A percentile compares a stretch with the other conserved stretches of the same genome.
phyloP scores from a whole-genome alignment of 129 eudicot species.

The Scalesia atractyloides region DNA sequence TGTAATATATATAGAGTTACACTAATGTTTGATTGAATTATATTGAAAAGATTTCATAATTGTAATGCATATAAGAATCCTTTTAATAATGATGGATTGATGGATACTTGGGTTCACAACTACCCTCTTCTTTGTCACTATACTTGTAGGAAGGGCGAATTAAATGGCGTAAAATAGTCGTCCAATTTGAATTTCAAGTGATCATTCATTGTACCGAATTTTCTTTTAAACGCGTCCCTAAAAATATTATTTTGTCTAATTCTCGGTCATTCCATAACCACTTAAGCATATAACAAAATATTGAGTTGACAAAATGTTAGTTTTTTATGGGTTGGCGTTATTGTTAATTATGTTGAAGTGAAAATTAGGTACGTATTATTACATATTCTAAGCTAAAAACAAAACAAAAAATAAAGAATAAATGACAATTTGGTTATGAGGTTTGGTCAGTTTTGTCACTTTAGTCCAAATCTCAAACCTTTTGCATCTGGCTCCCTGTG shows the following conservation, averaged over 20 bases:
- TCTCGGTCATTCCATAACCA: neutral
- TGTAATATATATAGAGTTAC: too few species aligned
- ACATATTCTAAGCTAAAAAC: too few species aligned
- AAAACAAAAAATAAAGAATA: too few species aligned
- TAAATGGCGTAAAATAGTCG: neutral
- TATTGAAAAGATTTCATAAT: neutral
- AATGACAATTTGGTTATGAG: too few species aligned
- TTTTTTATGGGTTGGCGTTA: neutral
- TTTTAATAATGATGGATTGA: neutral
- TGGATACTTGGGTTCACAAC: neutral
- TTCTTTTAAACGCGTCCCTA: neutral
- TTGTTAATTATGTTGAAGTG: neutral
- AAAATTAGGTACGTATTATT: neutral
- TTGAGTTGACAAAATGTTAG: neutral
- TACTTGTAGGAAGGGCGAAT: neutral
- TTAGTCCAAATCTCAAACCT: too few species aligned
- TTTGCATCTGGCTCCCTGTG: too few species aligned
- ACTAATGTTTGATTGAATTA: too few species aligned
- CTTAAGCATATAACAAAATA: neutral
- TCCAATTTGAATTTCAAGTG: neutral
- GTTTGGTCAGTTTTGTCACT: too few species aligned
- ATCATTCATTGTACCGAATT: neutral
- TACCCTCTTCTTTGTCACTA: conserved; percentile 1
- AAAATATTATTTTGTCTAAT: neutral
- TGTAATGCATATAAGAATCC: neutral